Evolutionary conservation across 306 rosid genomes (phyloP), one percentile per base, ranked within the genome.

Genomic region (Begonia fuchsioides): DNA sequence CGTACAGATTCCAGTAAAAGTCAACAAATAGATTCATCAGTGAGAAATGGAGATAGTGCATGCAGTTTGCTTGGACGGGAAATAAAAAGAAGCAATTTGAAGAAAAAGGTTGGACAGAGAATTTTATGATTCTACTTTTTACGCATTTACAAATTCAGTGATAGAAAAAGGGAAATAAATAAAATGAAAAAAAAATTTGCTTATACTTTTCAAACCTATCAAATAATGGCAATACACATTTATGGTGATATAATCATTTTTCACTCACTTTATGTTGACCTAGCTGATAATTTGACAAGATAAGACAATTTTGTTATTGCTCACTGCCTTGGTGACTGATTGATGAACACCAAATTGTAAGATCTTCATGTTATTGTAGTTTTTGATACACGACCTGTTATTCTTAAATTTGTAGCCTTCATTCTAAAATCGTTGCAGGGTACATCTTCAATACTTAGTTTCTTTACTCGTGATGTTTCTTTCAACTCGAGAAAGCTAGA

Each of bases 361-460:
- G 10, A 11, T 11, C 12, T 41, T 41, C 14, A 26, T 26, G 35
- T 26, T 6, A 26, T 26, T 26, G 35, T 26, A 26, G 35, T 26
- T 26, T 26, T 26, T 26, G 8, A 26, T 26, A 26, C 7, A 26
- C 7, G 5, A 26, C 35, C 35, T 26, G 7, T n/a, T 41, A 41
- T 41, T 41, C 20, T 26, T 8, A 41, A 45, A 53, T 54, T 43
- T 20, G 47, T 35, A 38, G 53, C 16, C 40, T 17, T 57, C 8
- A 26, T 14, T 40, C 12, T 15, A 1, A 56, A 19, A 41, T 15
- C 45, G 43, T 20, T 51, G 49, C 74, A 81, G 93, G 93, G 76
- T 32, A 66, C 63, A 13, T 49, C 57, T 66, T 88, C 97, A 39
- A 88, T 88, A 62, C 48, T 69, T 58, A 74, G 67, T 38, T 64